Conservation (phyloP, 2,329 filamentous ascomycete genomes). For the Phaeosphaeria sp. region DNA sequence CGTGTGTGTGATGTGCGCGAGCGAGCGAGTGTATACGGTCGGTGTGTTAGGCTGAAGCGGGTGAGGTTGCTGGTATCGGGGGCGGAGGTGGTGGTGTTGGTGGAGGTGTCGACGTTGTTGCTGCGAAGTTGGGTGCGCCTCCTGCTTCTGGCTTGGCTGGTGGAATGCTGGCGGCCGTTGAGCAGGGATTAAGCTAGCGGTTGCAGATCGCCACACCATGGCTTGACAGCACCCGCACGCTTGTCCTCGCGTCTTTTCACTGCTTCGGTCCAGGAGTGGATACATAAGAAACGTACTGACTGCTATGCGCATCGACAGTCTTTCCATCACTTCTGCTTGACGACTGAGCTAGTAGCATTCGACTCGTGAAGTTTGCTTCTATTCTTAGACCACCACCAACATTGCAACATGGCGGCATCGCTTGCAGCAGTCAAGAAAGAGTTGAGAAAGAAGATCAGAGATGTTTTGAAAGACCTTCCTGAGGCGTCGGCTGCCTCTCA, state of each 20-base stretch:
- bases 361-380: constrained; percentile 1
- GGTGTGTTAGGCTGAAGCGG: constrained; percentile 6
- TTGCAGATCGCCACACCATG: constrained; percentile 36
- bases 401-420: constrained; percentile 51
- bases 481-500: constrained; percentile 69
- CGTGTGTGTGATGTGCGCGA: not conserved
- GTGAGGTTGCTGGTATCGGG: constrained; percentile 19
- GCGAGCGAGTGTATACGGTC: constrained; percentile 16
- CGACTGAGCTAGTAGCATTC: not conserved
- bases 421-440: constrained; percentile 76
- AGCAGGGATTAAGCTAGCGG: constrained; percentile 25
- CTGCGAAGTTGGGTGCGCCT: too few relatives aligned
- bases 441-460: constrained; percentile 73
- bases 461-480: constrained; percentile 66
- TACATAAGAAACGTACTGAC: not conserved
- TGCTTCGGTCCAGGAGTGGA: constrained; percentile 1
- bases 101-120: constrained; percentile 21
- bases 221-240: constrained; percentile 9
- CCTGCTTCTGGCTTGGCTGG: too few relatives aligned
- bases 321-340: not conserved
- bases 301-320: not conserved
- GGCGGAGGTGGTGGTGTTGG: constrained; percentile 11
- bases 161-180: constrained; percentile 15
- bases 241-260: constrained; percentile 14
- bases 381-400: constrained; percentile 13